Evolutionary conservation across 2,329 filamentous ascomycete species (phyloP), one percentile per base, ranked within the genome.

Genomic region (Didymella arachidicola): DNA sequence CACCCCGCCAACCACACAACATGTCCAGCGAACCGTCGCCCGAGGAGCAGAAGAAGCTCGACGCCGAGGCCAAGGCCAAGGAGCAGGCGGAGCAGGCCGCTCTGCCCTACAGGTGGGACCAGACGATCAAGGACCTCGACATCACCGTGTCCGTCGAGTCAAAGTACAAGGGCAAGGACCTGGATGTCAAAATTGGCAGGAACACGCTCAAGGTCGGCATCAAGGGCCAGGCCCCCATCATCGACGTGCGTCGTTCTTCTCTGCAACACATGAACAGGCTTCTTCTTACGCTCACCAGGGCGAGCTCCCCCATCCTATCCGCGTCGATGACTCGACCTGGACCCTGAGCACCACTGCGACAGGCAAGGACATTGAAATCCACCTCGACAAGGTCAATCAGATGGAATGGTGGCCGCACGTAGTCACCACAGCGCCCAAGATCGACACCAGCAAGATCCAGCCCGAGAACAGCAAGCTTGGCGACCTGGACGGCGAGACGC

Each of bases 401-500:
- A 90, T 96, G 87, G 91, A 97, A 80, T 99, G 95, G 95, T 99
- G 95, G 95, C 81, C 92, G 30, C 93, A 98, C 79, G 92, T 98
- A 38, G 86, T 98, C 34, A 96, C 89, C 7, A 80, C 82, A 7
- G 94, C 93, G 4, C 95, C 95, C 63, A 91, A 89, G 79, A 96
- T 99, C 79, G 95, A 99, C 80, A 92, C 96, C 34, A 89, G 89
- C 70, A 97, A 97, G 83, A 98, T 99, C 79, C 87, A 89, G 75
- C 95, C 95, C 22, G 95, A 98, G 80, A 93, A 90, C 76, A 93
- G 89, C 75, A 96, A 93, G 78, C 83, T 99, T 72, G 89, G 90
- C 57, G 95, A 99, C 77, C 82, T 99, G 67, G 94, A 98, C 74
- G 95, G 95, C 61, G 91, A 96, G 83, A 99, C 95, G 53, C 86